Percentiles rank a stretch among this genome's conserved stretches.
Conservation (phyloP, 768 basidiomycete genomes). For the Coprinopsis sp. region DNA sequence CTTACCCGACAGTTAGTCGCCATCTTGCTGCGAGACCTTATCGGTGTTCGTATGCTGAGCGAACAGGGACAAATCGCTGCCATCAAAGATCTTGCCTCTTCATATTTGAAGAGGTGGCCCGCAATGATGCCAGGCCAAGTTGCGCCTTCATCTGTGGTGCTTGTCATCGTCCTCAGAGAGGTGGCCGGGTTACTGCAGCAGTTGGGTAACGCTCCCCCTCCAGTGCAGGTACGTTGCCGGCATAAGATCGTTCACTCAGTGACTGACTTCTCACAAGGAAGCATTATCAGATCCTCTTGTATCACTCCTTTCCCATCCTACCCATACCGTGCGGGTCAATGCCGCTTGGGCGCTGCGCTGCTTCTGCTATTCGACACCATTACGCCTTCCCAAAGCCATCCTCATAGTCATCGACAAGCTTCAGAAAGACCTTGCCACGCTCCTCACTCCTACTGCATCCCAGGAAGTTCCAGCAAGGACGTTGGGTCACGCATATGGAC, state of each 20-base stretch:
- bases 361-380: constrained; percentile 87
- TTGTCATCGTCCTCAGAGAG: constrained; percentile 76
- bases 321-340: constrained; percentile 79
- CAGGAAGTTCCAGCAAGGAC: constrained; percentile 68
- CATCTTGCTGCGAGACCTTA: constrained; percentile 76
- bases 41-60: constrained; percentile 83
- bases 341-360: constrained; percentile 85
- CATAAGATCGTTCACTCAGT: not conserved
- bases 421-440: constrained; percentile 72
- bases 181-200: constrained; percentile 82
- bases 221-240: constrained; percentile 59
- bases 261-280: constrained; percentile 43
- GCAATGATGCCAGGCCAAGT: constrained; percentile 84
- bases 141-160: constrained; percentile 59
- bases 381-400: constrained; percentile 77
- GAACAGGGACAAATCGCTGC: constrained; percentile 93
- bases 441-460: constrained; percentile 67
- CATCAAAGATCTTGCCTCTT: constrained; percentile 77
- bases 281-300: constrained; percentile 81
- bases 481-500: constrained; percentile 85
- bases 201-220: constrained; percentile 87
- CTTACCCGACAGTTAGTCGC: constrained; percentile 69
- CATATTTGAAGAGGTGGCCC: constrained; percentile 89
- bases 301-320: constrained; percentile 82
- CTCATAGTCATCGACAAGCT: constrained; percentile 74